Percentiles rank a stretch among this genome's conserved stretches.
Evolutionary conservation across 257 asterid genomes (phyloP).

Genomic region (Solanum appendiculatum): DNA sequence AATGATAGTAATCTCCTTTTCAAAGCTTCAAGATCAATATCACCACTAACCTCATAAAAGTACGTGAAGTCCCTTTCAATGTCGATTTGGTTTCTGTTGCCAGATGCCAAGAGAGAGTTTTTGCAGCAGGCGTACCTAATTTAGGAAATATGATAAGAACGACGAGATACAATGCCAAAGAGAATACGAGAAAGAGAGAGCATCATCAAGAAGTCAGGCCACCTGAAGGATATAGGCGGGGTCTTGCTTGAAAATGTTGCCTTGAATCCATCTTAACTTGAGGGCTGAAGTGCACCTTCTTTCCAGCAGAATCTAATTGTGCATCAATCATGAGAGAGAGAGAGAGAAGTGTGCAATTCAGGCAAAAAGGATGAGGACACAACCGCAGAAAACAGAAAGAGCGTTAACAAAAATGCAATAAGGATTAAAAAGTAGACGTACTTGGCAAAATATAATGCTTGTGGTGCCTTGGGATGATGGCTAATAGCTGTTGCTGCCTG

Average conservation of each 20-base stretch:
- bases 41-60: slow-evolving; percentile 48
- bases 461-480: slow-evolving; percentile 95
- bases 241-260: slow-evolving; percentile 43
- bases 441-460: slow-evolving; percentile 91
- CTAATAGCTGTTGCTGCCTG: slow-evolving; percentile 83
- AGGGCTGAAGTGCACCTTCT: slow-evolving; percentile 89
- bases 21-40: neutral
- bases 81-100: slow-evolving; percentile 90
- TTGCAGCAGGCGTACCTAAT: slow-evolving; percentile 64
- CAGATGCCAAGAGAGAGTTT: slow-evolving; percentile 94
- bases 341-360: neutral
- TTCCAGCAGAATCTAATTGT: slow-evolving; percentile 55
- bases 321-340: neutral
- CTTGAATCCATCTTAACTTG: slow-evolving; percentile 35
- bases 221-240: slow-evolving; percentile 66
- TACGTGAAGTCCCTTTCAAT: slow-evolving; percentile 56
- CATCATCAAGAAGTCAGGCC: slow-evolving; percentile 5
- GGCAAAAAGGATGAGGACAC: neutral
- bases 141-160: neutral
- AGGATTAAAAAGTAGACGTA: slow-evolving; percentile 22
- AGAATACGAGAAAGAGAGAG: neutral
- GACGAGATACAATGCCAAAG: neutral
- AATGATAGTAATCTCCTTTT: neutral
- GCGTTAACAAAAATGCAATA: neutral
- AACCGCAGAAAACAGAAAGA: neutral